Evolutionary conservation across 1,284 basidiomycete species (phyloP).

Genomic region (Apiotrichum montevideense): DNA sequence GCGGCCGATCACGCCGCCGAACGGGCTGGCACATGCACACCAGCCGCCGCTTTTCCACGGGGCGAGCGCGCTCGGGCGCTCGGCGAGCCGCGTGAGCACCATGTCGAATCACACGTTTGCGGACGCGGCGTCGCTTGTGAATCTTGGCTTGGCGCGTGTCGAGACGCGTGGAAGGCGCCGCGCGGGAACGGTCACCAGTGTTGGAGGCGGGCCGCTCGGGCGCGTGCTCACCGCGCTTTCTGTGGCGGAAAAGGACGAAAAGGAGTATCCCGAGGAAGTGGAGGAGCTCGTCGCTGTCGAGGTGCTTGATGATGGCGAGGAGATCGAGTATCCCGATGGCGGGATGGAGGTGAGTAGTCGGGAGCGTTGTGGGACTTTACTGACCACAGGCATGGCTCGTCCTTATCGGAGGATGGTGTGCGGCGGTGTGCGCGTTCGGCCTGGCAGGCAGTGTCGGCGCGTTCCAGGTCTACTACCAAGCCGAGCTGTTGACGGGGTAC

Average conservation of each 20-base stretch:
- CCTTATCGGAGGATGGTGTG: constrained; percentile 29
- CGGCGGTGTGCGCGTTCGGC: constrained; percentile 37
- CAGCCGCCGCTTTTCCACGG: not conserved
- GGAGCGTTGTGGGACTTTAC: not conserved
- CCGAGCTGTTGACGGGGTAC: constrained; percentile 24
- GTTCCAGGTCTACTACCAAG: constrained; percentile 36
- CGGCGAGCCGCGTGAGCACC: constrained; percentile 12
- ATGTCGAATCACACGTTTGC: constrained; percentile 16
- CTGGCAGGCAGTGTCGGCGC: constrained; percentile 32
- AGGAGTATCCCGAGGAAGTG: not conserved
- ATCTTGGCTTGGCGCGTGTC: constrained; percentile 10
- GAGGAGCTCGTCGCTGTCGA: constrained; percentile 18
- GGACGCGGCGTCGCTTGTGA: constrained; percentile 13
- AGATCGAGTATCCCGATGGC: constrained; percentile 25
- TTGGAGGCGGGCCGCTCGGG: constrained; percentile 2
- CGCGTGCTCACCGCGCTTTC: not conserved
- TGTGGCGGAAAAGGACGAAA: not conserved
- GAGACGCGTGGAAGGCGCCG: constrained; percentile 14
- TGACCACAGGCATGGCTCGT: constrained; percentile 26
- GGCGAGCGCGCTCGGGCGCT: constrained; percentile 8
- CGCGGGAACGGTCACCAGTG: constrained; percentile 9
- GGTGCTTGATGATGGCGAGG: constrained; percentile 15
- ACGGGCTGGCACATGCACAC: not conserved
- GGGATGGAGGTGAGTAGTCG: constrained; percentile 12
- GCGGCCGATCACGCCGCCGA: not conserved